Percentiles rank a stretch among this genome's conserved stretches.
phyloP scores from a whole-genome alignment of 2,329 filamentous ascomycete genomes.

The Phialophora verrucosa region DNA sequence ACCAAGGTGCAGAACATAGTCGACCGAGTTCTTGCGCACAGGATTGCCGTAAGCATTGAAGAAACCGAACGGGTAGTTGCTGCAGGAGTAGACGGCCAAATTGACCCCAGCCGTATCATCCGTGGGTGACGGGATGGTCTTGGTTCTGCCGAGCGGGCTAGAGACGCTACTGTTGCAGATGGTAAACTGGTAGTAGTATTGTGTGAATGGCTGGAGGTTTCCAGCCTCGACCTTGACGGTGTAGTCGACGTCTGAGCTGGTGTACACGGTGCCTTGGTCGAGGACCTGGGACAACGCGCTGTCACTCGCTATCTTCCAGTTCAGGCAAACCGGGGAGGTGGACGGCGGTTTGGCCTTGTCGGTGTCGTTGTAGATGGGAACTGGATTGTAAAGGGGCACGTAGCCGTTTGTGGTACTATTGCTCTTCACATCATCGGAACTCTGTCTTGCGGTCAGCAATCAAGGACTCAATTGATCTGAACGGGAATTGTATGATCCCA shows the following conservation, averaged over 20 bases:
- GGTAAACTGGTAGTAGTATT: slow-evolving; percentile 69
- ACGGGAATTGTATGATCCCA: neutral
- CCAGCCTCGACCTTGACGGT: slow-evolving; percentile 73
- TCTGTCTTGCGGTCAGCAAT: slow-evolving; percentile 32
- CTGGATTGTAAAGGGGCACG: slow-evolving; percentile 57
- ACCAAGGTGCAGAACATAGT: slow-evolving; percentile 64
- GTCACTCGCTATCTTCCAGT: slow-evolving; percentile 65
- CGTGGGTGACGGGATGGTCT: slow-evolving; percentile 66
- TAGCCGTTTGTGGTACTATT: slow-evolving; percentile 64
- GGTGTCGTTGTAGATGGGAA: slow-evolving; percentile 52
- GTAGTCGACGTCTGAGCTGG: slow-evolving; percentile 75
- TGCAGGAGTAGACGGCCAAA: slow-evolving; percentile 73
- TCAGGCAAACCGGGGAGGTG: slow-evolving; percentile 69
- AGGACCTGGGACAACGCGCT: slow-evolving; percentile 56
- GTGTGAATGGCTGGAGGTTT: slow-evolving; percentile 66
- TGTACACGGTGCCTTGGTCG: slow-evolving; percentile 66
- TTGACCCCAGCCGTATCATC: slow-evolving; percentile 64
- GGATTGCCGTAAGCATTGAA: slow-evolving; percentile 51
- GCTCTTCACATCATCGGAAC: slow-evolving; percentile 53
- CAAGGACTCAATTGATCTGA: neutral
- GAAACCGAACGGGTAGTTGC: slow-evolving; percentile 63
- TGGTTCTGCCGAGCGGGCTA: slow-evolving; percentile 70
- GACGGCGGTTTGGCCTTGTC: slow-evolving; percentile 61
- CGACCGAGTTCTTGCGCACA: slow-evolving; percentile 64
- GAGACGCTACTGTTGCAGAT: slow-evolving; percentile 68